These are phyloP conservation scores for Camellia oleifera DNA, from an alignment of 179 eudicot species.

Conservation along the genomic window DNA sequence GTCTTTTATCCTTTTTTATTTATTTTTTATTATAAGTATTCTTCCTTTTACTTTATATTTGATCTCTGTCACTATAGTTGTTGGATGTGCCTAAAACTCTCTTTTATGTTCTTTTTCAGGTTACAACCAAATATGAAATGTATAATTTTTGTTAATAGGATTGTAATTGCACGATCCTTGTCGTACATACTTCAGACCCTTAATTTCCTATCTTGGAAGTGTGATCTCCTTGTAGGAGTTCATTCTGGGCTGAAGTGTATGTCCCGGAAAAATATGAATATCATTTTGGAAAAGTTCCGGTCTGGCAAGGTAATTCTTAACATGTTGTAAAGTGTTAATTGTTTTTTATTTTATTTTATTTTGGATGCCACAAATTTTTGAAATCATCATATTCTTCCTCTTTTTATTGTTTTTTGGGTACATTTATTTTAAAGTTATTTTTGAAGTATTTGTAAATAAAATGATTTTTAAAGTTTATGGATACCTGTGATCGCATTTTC, in stretches of 20 bases:
- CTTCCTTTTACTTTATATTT: not conserved
- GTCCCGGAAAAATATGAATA: slow-evolving; percentile 66
- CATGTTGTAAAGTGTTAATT: not conserved
- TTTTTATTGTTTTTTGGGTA: not conserved
- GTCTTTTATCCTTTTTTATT: too few species aligned
- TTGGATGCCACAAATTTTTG: not conserved
- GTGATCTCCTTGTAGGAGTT: slow-evolving; percentile 73
- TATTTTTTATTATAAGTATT: too few species aligned
- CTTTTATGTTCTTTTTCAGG: slow-evolving; percentile 46
- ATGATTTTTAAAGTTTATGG: too few species aligned
- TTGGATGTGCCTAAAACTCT: slow-evolving; percentile 8
- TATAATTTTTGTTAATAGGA: slow-evolving; percentile 88
- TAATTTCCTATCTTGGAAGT: slow-evolving; percentile 69
- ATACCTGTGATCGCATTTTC: too few species aligned
- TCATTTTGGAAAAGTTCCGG: slow-evolving; percentile 73
- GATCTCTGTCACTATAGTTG: not conserved
- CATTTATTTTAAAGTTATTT: too few species aligned
- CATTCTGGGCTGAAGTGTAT: slow-evolving; percentile 68
- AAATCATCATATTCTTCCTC: slow-evolving; percentile 7
- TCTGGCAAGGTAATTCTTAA: slow-evolving; percentile 73
- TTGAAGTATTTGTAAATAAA: too few species aligned
- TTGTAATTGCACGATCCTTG: slow-evolving; percentile 79
- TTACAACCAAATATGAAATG: slow-evolving; percentile 85
- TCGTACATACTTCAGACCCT: slow-evolving; percentile 56
- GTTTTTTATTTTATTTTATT: too few species aligned